Evolutionary conservation across 2,329 filamentous ascomycete species (phyloP).

Genomic region (Massarina eburnea): DNA sequence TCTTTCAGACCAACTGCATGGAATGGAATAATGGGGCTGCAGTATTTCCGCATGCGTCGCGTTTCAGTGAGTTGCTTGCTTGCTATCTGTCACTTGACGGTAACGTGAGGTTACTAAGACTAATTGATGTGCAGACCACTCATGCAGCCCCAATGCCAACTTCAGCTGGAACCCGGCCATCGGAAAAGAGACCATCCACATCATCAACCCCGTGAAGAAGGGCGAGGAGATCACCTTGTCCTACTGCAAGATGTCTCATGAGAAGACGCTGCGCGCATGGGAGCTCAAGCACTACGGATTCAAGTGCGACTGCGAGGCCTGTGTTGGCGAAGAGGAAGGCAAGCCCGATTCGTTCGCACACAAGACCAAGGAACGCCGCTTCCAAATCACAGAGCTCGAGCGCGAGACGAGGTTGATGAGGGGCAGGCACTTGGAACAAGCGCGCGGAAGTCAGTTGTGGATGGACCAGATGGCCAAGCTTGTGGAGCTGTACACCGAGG

Average conservation of each 20-base stretch:
- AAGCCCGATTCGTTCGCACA: slow-evolving; percentile 24
- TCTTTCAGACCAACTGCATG: slow-evolving; percentile 49
- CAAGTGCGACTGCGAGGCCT: slow-evolving; percentile 42
- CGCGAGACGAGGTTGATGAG: slow-evolving; percentile 25
- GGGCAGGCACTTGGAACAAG: slow-evolving; percentile 14
- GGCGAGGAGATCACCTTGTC: slow-evolving; percentile 44
- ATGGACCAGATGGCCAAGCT: slow-evolving; percentile 28
- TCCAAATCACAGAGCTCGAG: slow-evolving; percentile 38
- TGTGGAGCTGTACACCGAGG: slow-evolving; percentile 27
- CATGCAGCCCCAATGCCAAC: slow-evolving; percentile 44
- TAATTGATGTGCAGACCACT: slow-evolving; percentile 30
- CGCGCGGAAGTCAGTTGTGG: slow-evolving; percentile 15
- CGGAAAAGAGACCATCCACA: slow-evolving; percentile 36
- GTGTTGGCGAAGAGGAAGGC: slow-evolving; percentile 32
- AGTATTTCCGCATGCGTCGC: slow-evolving; percentile 40
- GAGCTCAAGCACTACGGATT: slow-evolving; percentile 43
- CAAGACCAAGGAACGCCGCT: slow-evolving; percentile 33
- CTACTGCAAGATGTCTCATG: slow-evolving; percentile 41
- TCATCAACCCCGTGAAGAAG: slow-evolving; percentile 33
- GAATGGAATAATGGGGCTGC: slow-evolving; percentile 34
- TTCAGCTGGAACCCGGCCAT: slow-evolving; percentile 39
- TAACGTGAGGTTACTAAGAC: too few relatives aligned
- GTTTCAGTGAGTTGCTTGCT: slow-evolving; percentile 39
- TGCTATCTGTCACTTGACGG: too few relatives aligned
- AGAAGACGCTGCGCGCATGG: slow-evolving; percentile 29